Evolutionary conservation across 1,284 basidiomycete genomes (phyloP), one percentile per base, ranked within the genome.

Genomic region (Ceratobasidium sp.): DNA sequence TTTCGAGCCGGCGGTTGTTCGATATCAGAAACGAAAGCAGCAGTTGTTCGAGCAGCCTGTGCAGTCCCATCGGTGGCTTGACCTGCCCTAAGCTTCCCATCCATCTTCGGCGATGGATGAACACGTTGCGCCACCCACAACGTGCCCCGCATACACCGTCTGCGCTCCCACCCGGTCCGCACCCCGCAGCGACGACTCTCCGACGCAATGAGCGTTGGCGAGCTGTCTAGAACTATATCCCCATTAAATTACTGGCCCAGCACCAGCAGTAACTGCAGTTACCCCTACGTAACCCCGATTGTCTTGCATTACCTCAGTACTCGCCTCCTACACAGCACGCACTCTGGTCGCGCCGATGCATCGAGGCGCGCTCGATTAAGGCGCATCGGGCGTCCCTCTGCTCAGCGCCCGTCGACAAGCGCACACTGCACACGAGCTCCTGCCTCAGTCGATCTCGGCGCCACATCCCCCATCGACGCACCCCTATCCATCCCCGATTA

Each of bases 51-150:
- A 44, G 9, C 18, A 9, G 43, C 50, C 50, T 5, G 50, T 54
- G 7, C 50, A 54, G n/a, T n/a, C n/a, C 50, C 9, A 28, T 49
- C 47, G 50, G 50, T 54, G 50, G 32, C 50, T 43, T 35, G 63
- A 13, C 63, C 63, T 32, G n/a, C 63, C 63, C 63, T 67, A 54
- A 67, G 16, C 59, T 3, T n/a, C n/a, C n/a, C n/a, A n/a, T 28
- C 50, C 50, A 28, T 54, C 50, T 23, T 54, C 50, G n/a, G 23
- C 50, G 50, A 54, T 54, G 6, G 32, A 57, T 38, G 49, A 35
- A 35, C 63, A 67, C 63, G 63, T 67, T 67, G 63, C 63, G 63
- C 63, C 63, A 67, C 63, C 55, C 30, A 58, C 63, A 54, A 32
- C 62, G 62, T 64, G 62, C 59, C 59, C 5, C 49, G 8, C 8